Evolutionary conservation across 805 yeast genomes (phyloP).

Genomic region (baker's yeast (Saccharomyces cerevisiae)): DNA sequence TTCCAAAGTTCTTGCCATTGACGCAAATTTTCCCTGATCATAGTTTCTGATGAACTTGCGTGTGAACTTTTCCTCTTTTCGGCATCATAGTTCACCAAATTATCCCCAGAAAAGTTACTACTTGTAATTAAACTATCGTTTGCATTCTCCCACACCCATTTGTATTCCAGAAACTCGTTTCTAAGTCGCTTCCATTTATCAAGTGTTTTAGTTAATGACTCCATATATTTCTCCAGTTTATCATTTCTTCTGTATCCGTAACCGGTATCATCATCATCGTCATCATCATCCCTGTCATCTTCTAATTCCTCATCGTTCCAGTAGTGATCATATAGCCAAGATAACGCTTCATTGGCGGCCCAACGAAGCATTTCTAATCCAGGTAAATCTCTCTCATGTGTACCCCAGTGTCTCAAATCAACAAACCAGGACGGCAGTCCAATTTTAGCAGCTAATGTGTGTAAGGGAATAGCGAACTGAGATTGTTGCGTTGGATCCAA

Average conservation of each 20-base stretch:
- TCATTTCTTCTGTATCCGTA: slow-evolving; percentile 1
- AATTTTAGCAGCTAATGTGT: slow-evolving; percentile 58
- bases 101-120: slow-evolving; percentile 30
- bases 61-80: slow-evolving; percentile 29
- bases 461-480: slow-evolving; percentile 68
- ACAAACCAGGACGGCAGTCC: slow-evolving; percentile 76
- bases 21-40: slow-evolving; percentile 9
- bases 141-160: slow-evolving; percentile 15
- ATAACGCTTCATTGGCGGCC: slow-evolving; percentile 52
- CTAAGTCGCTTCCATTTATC: slow-evolving; percentile 3
- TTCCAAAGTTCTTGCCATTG: slow-evolving; percentile 17
- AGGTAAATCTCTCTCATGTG: slow-evolving; percentile 76
- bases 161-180: slow-evolving; percentile 7
- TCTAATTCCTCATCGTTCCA: slow-evolving; percentile 44
- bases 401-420: slow-evolving; percentile 81
- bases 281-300: slow-evolving; percentile 17
- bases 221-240: not conserved
- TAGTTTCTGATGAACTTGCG: slow-evolving; percentile 7
- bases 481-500: slow-evolving; percentile 82
- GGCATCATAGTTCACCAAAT: slow-evolving; percentile 56
- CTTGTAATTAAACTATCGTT: slow-evolving; percentile 16
- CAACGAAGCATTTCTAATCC: slow-evolving; percentile 56
- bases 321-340: slow-evolving; percentile 66
- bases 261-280: slow-evolving; percentile 5
- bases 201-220: not conserved